Base-by-base conservation (phyloP, 139 green algal species). In the Coelastrella sp. region DNA sequence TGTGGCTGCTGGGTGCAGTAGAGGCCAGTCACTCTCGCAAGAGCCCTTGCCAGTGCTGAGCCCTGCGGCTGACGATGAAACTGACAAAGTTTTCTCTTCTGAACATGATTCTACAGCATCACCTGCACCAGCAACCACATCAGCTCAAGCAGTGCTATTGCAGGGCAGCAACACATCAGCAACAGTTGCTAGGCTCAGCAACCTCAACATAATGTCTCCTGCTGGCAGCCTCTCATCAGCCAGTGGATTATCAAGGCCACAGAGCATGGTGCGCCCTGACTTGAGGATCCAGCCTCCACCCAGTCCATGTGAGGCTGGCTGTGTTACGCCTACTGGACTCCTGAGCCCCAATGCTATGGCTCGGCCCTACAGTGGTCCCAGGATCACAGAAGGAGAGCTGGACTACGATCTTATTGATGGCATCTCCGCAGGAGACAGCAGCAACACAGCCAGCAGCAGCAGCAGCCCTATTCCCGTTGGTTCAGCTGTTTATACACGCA, bases 381-480 rank as follows among this genome's bases (percentile, higher is more conserved):
- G 6, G 3, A 64, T 64, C 17, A 64, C 53, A 64, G 53, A 64
- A 34, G 53, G 19, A 15, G 53, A 64, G 19, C 19, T 64, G 17
- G 53, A 64, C 21, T 64, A 64, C 5, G 53, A 64, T 21, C 53
- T 64, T 19, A 64, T 64, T 34, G 53, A 64, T 3, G 53, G 53
- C 69, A 79, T 60, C 40, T 8, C 6, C 19, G 40, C 5, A 25
- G 69, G 4, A 17, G 69, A 27, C 41, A 38, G 69, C 67, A 71
- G 62, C 66, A 74, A 48, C 69, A 9, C 3, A 3, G 9, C 11
- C 69, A 79, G 69, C 40, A 25, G 69, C 75, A 82, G 53, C 75
- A 82, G 75, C 75, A 82, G 53, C 53, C 75, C 75, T 41, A 19
- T 79, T 15, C 13, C 67, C 6, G 67, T 23, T 76, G 34, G 13